Conservation (phyloP, 2,329 filamentous ascomycete genomes). For the Colletotrichum spinosum region DNA sequence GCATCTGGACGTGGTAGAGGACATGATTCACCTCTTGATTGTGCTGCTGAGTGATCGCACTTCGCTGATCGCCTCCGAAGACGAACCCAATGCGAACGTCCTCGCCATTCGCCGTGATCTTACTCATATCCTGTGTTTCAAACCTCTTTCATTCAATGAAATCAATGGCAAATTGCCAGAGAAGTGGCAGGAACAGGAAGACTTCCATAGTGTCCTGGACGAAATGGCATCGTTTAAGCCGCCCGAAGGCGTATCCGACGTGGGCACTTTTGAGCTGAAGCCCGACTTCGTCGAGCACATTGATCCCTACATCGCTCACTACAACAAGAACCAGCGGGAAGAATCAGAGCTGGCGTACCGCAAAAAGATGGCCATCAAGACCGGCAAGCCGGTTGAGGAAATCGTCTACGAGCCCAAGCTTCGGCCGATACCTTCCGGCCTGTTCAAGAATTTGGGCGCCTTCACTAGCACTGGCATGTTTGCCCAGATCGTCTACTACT, state of each 20-base stretch:
- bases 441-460: constrained; percentile 79
- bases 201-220: constrained; percentile 85
- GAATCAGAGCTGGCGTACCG: constrained; percentile 93
- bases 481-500: constrained; percentile 89
- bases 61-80: constrained; percentile 76
- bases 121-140: constrained; percentile 94
- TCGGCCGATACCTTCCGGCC: constrained; percentile 78
- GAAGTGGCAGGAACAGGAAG: constrained; percentile 87
- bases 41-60: constrained; percentile 90
- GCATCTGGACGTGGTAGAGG: constrained; percentile 92
- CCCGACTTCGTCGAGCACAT: constrained; percentile 87
- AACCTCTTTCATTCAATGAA: constrained; percentile 94
- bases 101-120: constrained; percentile 88
- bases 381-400: constrained; percentile 82
- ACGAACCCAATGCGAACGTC: constrained; percentile 73
- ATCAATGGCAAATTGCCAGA: constrained; percentile 88
- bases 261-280: constrained; percentile 93
- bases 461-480: constrained; percentile 91
- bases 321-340: constrained; percentile 96
- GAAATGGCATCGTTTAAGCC: constrained; percentile 90
- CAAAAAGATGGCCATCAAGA: constrained; percentile 87
- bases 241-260: constrained; percentile 91
- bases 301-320: constrained; percentile 96
- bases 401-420: constrained; percentile 93
- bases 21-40: constrained; percentile 94